Conservation (phyloP, 257 asterid genomes). For the Sherardia arvensis region DNA sequence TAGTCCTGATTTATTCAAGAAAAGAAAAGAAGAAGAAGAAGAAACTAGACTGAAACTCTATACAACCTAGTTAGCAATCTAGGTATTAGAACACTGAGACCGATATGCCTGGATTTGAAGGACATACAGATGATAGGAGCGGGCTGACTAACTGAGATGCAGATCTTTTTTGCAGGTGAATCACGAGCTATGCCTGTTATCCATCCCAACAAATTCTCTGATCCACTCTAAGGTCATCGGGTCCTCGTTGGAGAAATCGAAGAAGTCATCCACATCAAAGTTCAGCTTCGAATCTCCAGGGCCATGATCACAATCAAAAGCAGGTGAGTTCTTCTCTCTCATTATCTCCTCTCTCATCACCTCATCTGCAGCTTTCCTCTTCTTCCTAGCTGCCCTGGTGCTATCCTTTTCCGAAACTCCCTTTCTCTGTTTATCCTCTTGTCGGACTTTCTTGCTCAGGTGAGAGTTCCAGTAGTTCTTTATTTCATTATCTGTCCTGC, state of each 20-base stretch:
- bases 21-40: conserved; percentile 1
- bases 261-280: conserved; percentile 36
- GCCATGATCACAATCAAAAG: neutral
- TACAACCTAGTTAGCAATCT: conserved; percentile 1
- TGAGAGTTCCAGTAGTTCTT: conserved; percentile 32
- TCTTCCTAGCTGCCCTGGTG: conserved; percentile 16
- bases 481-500: conserved; percentile 31
- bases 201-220: conserved; percentile 26
- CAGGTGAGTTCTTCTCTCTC: conserved; percentile 13
- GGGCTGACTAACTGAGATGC: neutral
- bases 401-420: conserved; percentile 19
- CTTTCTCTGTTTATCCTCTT: conserved; percentile 19
- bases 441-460: conserved; percentile 20
- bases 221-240: conserved; percentile 55
- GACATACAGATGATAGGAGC: neutral
- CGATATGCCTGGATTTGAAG: neutral
- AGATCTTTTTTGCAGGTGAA: conserved; percentile 1
- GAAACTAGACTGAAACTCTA: neutral
- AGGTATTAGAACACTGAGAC: neutral
- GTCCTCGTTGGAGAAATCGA: conserved; percentile 49
- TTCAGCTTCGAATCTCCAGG: conserved; percentile 17
- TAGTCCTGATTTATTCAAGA: neutral
- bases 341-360: conserved; percentile 3
- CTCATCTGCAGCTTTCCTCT: conserved; percentile 8
- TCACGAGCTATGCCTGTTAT: conserved; percentile 5